These are phyloP conservation scores for Diaporthe sp. DNA, from an alignment of 2,329 filamentous ascomycete species.

Conservation along the genomic window DNA sequence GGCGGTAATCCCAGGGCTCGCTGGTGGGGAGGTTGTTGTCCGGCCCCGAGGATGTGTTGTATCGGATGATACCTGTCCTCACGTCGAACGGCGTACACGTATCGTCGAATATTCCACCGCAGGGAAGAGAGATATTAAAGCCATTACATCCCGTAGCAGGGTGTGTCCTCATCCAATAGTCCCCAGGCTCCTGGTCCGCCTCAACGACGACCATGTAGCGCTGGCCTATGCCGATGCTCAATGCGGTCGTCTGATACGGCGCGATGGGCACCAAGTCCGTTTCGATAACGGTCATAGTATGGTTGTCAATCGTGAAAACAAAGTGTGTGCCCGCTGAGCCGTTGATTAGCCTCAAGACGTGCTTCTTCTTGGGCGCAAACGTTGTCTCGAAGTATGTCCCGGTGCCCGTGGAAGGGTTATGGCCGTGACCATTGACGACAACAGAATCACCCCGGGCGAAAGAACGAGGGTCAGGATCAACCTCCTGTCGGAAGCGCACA, in stretches of 20 bases:
- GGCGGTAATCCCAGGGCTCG: constrained; percentile 28
- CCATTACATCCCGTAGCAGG: constrained; percentile 42
- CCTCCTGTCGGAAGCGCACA: constrained; percentile 43
- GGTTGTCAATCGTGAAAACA: constrained; percentile 58
- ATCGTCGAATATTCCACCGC: constrained; percentile 35
- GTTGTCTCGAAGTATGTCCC: constrained; percentile 40
- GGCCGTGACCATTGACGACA: constrained; percentile 53
- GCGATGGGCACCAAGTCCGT: constrained; percentile 61
- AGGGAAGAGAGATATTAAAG: constrained; percentile 29
- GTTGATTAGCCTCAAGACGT: constrained; percentile 60
- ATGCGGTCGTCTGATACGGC: constrained; percentile 51
- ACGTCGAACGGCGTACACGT: constrained; percentile 38
- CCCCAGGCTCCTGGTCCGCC: constrained; percentile 47
- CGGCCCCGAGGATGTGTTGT: constrained; percentile 31
- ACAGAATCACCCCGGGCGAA: constrained; percentile 49
- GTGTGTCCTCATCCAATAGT: constrained; percentile 47
- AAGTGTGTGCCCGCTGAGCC: constrained; percentile 58
- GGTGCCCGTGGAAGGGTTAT: constrained; percentile 41
- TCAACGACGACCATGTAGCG: constrained; percentile 58
- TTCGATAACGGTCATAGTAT: constrained; percentile 60
- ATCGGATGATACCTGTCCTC: constrained; percentile 44
- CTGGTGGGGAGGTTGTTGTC: constrained; percentile 41
- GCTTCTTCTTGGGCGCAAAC: constrained; percentile 55
- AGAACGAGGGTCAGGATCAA: background rate
- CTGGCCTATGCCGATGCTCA: constrained; percentile 47